Conservation (phyloP, 2,329 filamentous ascomycete genomes). For the Teratosphaeria epicoccoides region DNA sequence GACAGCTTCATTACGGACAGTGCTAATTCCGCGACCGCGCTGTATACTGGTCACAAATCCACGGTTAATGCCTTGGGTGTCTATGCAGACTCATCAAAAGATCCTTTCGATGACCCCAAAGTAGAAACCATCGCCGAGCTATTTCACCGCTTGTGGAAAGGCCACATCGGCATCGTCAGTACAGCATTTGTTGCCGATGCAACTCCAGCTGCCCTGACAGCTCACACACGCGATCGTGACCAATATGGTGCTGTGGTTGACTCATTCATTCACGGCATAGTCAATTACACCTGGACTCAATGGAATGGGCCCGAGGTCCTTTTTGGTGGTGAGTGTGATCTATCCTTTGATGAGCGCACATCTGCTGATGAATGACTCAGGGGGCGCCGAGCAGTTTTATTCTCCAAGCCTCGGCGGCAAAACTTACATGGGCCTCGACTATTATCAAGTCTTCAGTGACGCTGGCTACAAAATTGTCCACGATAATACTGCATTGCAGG, state of each 20-base stretch:
- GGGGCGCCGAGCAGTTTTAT: constrained; percentile 69
- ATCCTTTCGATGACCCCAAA: constrained; percentile 72
- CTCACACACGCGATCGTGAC: constrained; percentile 60
- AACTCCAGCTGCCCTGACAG: constrained; percentile 63
- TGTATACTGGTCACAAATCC: constrained; percentile 76
- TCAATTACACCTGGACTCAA: constrained; percentile 72
- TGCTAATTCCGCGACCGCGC: constrained; percentile 71
- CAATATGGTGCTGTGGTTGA: constrained; percentile 65
- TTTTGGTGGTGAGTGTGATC: constrained; percentile 43
- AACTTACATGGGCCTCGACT: constrained; percentile 62
- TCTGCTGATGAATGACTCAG: not conserved
- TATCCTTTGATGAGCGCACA: not conserved
- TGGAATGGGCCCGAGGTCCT: constrained; percentile 67
- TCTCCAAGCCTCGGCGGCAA: constrained; percentile 41
- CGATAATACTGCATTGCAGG: constrained; percentile 61
- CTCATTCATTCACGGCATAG: constrained; percentile 62
- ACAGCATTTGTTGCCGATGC: constrained; percentile 77
- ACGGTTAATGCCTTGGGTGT: constrained; percentile 74
- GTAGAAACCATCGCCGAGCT: constrained; percentile 75
- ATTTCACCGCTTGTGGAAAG: constrained; percentile 57
- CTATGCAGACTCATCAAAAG: constrained; percentile 65
- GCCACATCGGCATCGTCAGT: constrained; percentile 53
- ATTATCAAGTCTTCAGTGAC: constrained; percentile 59
- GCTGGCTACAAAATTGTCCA: constrained; percentile 60
- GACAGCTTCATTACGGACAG: constrained; percentile 80